Percentiles rank a stretch among this genome's conserved stretches.
Conservation (phyloP, 2,329 filamentous ascomycete species). For the Parasarocladium wereldwijsianum region DNA sequence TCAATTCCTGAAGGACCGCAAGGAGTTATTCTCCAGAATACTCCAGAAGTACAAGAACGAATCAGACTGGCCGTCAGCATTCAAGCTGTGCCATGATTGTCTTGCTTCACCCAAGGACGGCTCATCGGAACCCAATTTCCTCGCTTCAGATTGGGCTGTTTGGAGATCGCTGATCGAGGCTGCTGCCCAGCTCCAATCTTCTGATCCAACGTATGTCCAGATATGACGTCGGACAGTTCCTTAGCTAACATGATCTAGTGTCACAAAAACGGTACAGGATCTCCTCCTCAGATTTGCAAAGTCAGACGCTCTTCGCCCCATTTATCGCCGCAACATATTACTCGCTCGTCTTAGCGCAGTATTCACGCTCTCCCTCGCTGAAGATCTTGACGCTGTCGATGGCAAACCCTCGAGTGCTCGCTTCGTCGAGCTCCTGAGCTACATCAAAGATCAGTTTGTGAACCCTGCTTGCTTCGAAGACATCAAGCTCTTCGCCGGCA, state of each 20-base stretch:
- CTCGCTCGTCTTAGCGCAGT: conserved; percentile 22
- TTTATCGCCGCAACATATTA: conserved; percentile 24
- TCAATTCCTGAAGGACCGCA: conserved; percentile 30
- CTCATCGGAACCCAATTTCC: conserved; percentile 19
- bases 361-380: conserved; percentile 17
- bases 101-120: conserved; percentile 22
- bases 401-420: conserved; percentile 15
- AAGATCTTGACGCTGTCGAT: conserved; percentile 15
- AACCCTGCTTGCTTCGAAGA: conserved; percentile 31
- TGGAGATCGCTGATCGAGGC: conserved; percentile 26
- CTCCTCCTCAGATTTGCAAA: conserved; percentile 17
- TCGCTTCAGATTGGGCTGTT: conserved; percentile 29
- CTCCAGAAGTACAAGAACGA: conserved; percentile 21
- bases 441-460: conserved; percentile 19
- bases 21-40: conserved; percentile 29
- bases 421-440: conserved; percentile 19
- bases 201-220: conserved; percentile 18
- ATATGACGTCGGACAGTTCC: neutral
- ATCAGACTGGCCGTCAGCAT: conserved; percentile 26
- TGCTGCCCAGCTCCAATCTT: conserved; percentile 17
- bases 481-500: conserved; percentile 27
- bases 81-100: conserved; percentile 27
- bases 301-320: conserved; percentile 16
- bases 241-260: conserved; percentile 11
- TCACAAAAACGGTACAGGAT: conserved; percentile 12